Base-by-base conservation (phyloP, 2,329 filamentous ascomycete genomes). In the Huntiella bhutanensis region DNA sequence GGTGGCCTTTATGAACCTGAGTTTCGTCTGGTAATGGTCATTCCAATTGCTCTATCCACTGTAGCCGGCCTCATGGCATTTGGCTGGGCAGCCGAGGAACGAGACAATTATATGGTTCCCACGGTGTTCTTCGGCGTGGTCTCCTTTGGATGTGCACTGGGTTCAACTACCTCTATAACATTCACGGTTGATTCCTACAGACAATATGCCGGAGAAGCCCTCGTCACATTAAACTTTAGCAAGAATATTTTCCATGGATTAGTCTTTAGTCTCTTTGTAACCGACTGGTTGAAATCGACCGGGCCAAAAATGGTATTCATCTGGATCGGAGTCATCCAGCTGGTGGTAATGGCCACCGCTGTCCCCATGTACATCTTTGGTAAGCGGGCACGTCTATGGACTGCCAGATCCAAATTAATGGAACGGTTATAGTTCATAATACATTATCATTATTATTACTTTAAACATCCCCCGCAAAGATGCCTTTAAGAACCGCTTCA, bases 1-100 rank as follows among this genome's bases (percentile, higher is more conserved):
- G 85, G 83, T n/a, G 88, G 88, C 2, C 67, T 96, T 2, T 96
- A 95, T 59, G 88, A 96, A 60, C 88, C 88, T 1, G 88, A 96
- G 60, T 96, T 92, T 57, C 75, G 87, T 5, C 71, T 94, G 0
- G 71, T 93, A 38, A 94, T 96, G 88, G 83, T 77, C 0, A 62
- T 80, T 3, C 88, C 87, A 0, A 78, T 95, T 32, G 67, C 80
- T 1, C 55, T 95, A 46, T 76, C 77, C 3, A 95, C 87, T 0
- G 75, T 78, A 1, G 75, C 88, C 32, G 91, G 91, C 0, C 71
- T 96, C 12, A 93, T 95, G 77, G 88, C 86, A 2, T 96, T 91
- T 56, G 88, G 88, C n/a, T 96, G 88, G 91, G 86, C 81, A 7
- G 84, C 81, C 0, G 61, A 84, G 51, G 70, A 78, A 48, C 68